Percentiles rank a stretch among this genome's conserved stretches.
Conservation (phyloP, 805 yeast genomes). For the Starmerella bombicola region DNA sequence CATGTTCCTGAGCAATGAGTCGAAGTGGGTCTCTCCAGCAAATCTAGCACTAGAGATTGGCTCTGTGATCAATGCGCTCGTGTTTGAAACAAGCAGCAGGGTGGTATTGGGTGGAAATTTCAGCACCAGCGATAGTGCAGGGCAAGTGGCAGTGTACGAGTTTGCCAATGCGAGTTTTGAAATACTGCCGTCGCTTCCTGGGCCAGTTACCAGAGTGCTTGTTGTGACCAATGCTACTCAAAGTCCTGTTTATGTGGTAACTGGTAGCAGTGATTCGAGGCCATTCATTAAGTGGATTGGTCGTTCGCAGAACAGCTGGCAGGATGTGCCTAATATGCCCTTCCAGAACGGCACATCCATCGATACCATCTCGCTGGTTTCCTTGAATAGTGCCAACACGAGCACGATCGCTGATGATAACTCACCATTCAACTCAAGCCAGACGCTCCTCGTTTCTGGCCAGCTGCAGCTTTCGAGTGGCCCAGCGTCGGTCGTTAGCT, state of each 20-base stretch:
- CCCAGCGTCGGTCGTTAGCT: constrained; percentile 46
- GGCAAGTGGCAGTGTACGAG: constrained; percentile 43
- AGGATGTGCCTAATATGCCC: constrained; percentile 1
- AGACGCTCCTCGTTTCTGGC: constrained; percentile 50
- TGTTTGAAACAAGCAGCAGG: constrained; percentile 32
- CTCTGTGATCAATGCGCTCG: constrained; percentile 8
- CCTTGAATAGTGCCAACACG: not conserved
- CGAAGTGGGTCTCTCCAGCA: constrained; percentile 15
- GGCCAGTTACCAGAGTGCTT: constrained; percentile 20
- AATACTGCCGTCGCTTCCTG: constrained; percentile 32
- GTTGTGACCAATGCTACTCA: constrained; percentile 10
- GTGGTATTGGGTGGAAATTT: constrained; percentile 47
- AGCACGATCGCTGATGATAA: not conserved
- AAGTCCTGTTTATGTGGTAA: constrained; percentile 1
- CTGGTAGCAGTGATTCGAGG: not conserved
- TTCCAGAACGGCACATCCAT: constrained; percentile 1
- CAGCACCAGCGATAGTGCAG: constrained; percentile 29
- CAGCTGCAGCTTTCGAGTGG: constrained; percentile 30
- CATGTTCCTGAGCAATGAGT: constrained; percentile 38
- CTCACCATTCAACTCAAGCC: constrained; percentile 27
- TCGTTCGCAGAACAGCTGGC: constrained; percentile 4
- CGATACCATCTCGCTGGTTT: constrained; percentile 7
- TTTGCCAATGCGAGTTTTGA: constrained; percentile 35
- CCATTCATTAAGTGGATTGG: constrained; percentile 5
- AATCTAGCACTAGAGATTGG: constrained; percentile 1